A percentile compares a stretch with the other conserved stretches of the same genome.
Evolutionary conservation across 1,139 yeast genomes (phyloP).

Genomic region (Debaryomycetaceae sp.): DNA sequence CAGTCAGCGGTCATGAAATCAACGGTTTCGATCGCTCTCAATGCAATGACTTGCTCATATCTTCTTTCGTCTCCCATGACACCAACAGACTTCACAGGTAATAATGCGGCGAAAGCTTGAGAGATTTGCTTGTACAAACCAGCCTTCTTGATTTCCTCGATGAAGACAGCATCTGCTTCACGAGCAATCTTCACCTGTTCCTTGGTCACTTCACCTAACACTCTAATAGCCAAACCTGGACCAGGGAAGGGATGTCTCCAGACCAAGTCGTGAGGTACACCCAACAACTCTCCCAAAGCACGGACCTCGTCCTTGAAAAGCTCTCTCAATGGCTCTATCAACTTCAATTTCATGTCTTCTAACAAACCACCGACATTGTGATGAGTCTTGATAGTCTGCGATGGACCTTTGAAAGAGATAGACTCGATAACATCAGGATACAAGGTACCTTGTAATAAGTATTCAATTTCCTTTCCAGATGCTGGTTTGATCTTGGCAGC

Average conservation of each 20-base stretch:
- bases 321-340: slow-evolving; percentile 97
- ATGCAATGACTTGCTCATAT: slow-evolving; percentile 97
- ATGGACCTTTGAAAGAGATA: slow-evolving; percentile 98
- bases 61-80: slow-evolving; percentile 99
- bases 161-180: slow-evolving; percentile 93
- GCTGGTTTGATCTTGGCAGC: slow-evolving; percentile 90
- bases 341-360: slow-evolving; percentile 96
- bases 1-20: slow-evolving; percentile 99
- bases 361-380: slow-evolving; percentile 98
- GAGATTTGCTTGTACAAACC: slow-evolving; percentile 91
- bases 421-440: slow-evolving; percentile 99
- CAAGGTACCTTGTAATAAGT: slow-evolving; percentile 91
- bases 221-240: slow-evolving; percentile 99
- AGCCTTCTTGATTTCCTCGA: slow-evolving; percentile 89
- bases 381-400: slow-evolving; percentile 98
- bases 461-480: slow-evolving; percentile 88
- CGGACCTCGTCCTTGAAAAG: slow-evolving; percentile 98
- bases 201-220: slow-evolving; percentile 92
- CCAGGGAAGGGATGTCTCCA: slow-evolving; percentile 99
- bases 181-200: slow-evolving; percentile 94
- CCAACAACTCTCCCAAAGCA: slow-evolving; percentile 88
- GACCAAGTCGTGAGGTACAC: slow-evolving; percentile 93
- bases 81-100: slow-evolving; percentile 98
- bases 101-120: slow-evolving; percentile 95
- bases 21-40: slow-evolving; percentile 94